Base-by-base conservation (phyloP, 2,329 filamentous ascomycete species). In the Gremmenia infestans region DNA sequence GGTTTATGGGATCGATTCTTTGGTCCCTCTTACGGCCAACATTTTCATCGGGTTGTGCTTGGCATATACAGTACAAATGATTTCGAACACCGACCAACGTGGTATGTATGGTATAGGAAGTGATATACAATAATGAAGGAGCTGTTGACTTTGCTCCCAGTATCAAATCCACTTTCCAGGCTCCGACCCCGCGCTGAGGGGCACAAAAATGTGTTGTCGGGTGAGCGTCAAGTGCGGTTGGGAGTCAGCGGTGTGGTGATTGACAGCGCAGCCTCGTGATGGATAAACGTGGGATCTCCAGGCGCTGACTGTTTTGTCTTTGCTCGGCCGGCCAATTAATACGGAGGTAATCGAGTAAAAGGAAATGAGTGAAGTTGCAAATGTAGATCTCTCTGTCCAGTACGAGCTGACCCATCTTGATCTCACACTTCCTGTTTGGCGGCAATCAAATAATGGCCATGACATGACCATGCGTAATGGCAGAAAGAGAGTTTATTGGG, bases 1-100 rank as follows among this genome's bases (percentile, higher is more conserved):
- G 39, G n/a, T 42, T 42, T 54, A 54, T 40, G 36, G 51, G 17
- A 43, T 54, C 19, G 52, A 22, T 17, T 48, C 49, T 22, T 45
- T 23, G 55, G 22, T 37, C 48, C 43, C 53, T 54, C 37, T 19
- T 19, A 45, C 25, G 32, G 42, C 48, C 55, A 52, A 35, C 52
- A 57, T 57, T 28, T 57, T 57, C 48, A 43, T 32, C 22, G 25
- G 49, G 23, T 47, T 22, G 45, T n/a, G 45, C 19, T n/a, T 7
- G 3, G 7, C 23, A 45, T 17, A 22, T 32, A 32, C 12, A 35
- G 2, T 32, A 32, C 12, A 35, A 1, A 6, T 14, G 15, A 32
- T 8, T 12, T 48, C 17, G 9, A 32, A 32, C 32, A 17, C 25
- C 11, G 28, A 35, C 12, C 11, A 32, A 35, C 7, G 7, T 8